Evolutionary conservation across 331 rosid species (phyloP), one percentile per base, ranked within the genome.

Genomic region (Malus hybrid): DNA sequence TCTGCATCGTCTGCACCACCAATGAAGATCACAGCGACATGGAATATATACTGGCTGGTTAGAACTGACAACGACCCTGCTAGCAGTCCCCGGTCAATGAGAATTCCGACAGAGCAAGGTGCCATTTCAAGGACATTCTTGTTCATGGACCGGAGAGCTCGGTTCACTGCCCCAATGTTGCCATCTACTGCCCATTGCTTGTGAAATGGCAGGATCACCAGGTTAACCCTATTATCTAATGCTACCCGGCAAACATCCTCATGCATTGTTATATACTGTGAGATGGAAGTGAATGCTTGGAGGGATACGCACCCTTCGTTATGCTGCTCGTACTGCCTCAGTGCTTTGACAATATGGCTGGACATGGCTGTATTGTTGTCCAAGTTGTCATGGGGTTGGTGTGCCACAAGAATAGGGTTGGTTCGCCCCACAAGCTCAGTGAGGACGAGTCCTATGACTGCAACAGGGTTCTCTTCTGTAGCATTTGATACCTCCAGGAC

Each of bases 1-100:
- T 91, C 94, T 0, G 85, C 88, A 27, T 91, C 97, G 33, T 91
- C 97, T 6, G 74, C 71, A 8, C 97, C 97, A 0, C 95, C 95
- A 13, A 87, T 62, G 91, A 83, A 91, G 75, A 89, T 22, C 12
- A 91, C 89, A 0, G 74, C 90, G 2, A 86, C 84, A 44, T 78
- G 87, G 76, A 20, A 85, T 15, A 67, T 16, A 42, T 76, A 10
- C 71, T 39, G 77, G 1, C 69, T 24, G 6, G 70, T 16, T 5
- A 80, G 71, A 48, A 87, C 73, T 2, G 88, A 80, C 4, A 32
- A 12, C 0, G 83, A 76, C 36, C 85, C 67, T 7, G 67, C 69
- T 39, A 86, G 44, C 18, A 82, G 59, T 10, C 88, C 89, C 14
- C 90, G 77, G 36, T 91, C 97, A 15, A 91, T 73, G 50, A 89